Evolutionary conservation across 2,329 filamentous ascomycete genomes (phyloP).

Genomic region (Purpureocillium lavendulum): DNA sequence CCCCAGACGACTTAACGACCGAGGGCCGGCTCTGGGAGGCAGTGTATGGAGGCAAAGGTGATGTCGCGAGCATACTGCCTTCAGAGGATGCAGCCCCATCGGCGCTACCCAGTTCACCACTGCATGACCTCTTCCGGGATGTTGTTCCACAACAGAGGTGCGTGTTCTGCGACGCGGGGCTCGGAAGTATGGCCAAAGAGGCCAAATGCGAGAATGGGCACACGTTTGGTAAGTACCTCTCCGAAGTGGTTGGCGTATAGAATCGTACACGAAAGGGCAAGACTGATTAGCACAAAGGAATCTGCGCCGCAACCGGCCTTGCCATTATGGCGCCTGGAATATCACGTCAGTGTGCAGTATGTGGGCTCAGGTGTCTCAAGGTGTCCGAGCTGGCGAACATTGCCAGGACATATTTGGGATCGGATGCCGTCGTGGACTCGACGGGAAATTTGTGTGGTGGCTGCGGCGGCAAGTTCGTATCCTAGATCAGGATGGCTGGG

Average conservation of each 20-base stretch:
- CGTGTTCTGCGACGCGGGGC: constrained; percentile 33
- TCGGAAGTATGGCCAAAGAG: constrained; percentile 23
- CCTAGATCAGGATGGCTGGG: no score
- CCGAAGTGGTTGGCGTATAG: background rate
- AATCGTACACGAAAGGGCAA: no score
- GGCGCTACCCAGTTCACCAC: constrained; percentile 10
- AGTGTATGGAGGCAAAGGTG: constrained; percentile 46
- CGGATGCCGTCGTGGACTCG: constrained; percentile 18
- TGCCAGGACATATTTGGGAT: constrained; percentile 19
- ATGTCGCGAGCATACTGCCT: constrained; percentile 31
- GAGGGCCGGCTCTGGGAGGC: constrained; percentile 49
- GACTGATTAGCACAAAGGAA: constrained; percentile 9
- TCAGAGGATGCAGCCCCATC: constrained; percentile 9
- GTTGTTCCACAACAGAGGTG: constrained; percentile 31
- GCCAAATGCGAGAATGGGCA: constrained; percentile 31
- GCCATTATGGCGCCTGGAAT: constrained; percentile 45
- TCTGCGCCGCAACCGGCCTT: constrained; percentile 44
- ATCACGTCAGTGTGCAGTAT: constrained; percentile 47
- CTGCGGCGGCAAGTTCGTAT: constrained; percentile 34
- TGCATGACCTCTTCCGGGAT: constrained; percentile 30
- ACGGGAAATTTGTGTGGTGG: constrained; percentile 28
- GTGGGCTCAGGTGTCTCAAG: constrained; percentile 41
- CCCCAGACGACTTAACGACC: constrained; percentile 31
- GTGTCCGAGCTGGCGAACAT: constrained; percentile 29
- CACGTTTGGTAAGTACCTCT: constrained; percentile 25